Conservation (phyloP, 805 yeast species). For the Candida manassasensis region DNA sequence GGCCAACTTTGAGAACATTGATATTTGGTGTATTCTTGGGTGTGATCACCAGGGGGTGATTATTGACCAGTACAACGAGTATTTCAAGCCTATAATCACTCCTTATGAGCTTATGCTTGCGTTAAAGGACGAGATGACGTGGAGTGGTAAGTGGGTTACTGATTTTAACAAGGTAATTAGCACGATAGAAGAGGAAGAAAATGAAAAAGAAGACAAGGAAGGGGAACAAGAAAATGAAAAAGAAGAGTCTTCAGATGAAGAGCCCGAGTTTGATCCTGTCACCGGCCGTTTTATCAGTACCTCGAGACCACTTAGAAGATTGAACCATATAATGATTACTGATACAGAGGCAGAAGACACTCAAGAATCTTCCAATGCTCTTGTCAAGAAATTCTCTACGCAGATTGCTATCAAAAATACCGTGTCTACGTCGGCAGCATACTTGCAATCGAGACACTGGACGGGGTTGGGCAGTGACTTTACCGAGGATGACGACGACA, state of each 20-base stretch:
- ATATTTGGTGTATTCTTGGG: slow-evolving; percentile 91
- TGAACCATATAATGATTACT: slow-evolving; percentile 61
- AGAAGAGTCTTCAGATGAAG: slow-evolving; percentile 39
- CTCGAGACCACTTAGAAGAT: slow-evolving; percentile 70
- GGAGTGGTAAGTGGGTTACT: slow-evolving; percentile 94
- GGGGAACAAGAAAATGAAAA: slow-evolving; percentile 26
- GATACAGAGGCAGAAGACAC: slow-evolving; percentile 23
- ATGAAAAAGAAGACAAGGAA: slow-evolving; percentile 20
- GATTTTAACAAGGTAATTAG: slow-evolving; percentile 59
- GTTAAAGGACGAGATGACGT: slow-evolving; percentile 63
- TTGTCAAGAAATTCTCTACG: slow-evolving; percentile 55
- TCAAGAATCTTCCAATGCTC: slow-evolving; percentile 20
- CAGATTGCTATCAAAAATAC: slow-evolving; percentile 68
- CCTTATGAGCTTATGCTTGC: slow-evolving; percentile 89
- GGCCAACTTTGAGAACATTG: slow-evolving; percentile 93
- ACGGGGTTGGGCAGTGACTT: slow-evolving; percentile 89
- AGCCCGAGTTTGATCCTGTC: slow-evolving; percentile 84
- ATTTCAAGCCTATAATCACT: slow-evolving; percentile 86
- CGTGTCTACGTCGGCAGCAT: slow-evolving; percentile 82
- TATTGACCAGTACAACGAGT: slow-evolving; percentile 72
- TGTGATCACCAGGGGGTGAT: slow-evolving; percentile 93
- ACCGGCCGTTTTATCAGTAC: slow-evolving; percentile 70
- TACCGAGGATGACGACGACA: slow-evolving; percentile 30
- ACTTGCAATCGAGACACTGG: slow-evolving; percentile 74
- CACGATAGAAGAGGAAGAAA: slow-evolving; percentile 31